phyloP scores from a whole-genome alignment of 805 yeast species.

The Isabelozyma gotoi region DNA sequence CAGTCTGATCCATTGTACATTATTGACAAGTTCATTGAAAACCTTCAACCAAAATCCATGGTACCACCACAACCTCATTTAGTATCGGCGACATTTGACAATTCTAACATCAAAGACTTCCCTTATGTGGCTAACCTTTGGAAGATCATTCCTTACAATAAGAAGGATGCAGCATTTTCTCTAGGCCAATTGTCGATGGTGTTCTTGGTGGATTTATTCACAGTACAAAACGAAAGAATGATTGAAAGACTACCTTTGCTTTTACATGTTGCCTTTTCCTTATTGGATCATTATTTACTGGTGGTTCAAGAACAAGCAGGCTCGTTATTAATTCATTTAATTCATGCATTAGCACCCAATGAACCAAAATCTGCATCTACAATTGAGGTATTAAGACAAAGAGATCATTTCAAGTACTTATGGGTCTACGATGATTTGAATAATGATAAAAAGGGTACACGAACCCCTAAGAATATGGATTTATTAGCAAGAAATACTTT shows the following conservation, averaged over 20 bases:
- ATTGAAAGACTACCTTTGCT: conserved; percentile 64
- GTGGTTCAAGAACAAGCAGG: conserved; percentile 84
- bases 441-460: conserved; percentile 70
- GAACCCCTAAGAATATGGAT: conserved; percentile 88
- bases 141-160: conserved; percentile 50
- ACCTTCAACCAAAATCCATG: conserved; percentile 83
- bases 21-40: conserved; percentile 63
- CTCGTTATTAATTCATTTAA: conserved; percentile 67
- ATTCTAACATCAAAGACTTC: conserved; percentile 25
- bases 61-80: conserved; percentile 59
- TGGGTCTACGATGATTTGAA: conserved; percentile 90
- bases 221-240: conserved; percentile 63
- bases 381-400: conserved; percentile 55
- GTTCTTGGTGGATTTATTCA: conserved; percentile 76
- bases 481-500: conserved; percentile 61
- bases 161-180: conserved; percentile 77
- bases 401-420: conserved; percentile 43
- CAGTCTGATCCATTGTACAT: conserved; percentile 45
- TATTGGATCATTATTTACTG: conserved; percentile 84
- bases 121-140: conserved; percentile 80
- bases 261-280: conserved; percentile 74
- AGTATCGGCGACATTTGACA: conserved; percentile 23
- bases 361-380: conserved; percentile 56
- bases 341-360: conserved; percentile 60
- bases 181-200: conserved; percentile 85